Conservation (phyloP, 208 protist genomes). For the Trypanosoma theileri region DNA sequence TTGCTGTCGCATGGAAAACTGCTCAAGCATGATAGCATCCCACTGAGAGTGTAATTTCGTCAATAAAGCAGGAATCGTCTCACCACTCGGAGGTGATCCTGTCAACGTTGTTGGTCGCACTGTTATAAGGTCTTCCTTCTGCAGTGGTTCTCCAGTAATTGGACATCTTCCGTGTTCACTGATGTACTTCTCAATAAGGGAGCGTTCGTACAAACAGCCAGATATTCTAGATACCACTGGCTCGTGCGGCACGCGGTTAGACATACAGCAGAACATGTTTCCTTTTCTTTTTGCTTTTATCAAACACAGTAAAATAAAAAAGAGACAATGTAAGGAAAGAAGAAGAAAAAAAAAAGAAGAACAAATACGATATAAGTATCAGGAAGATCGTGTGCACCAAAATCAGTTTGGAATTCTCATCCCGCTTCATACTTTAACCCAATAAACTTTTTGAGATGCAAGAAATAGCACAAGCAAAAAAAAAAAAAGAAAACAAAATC, state of each 20-base stretch:
- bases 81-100: conserved; percentile 3
- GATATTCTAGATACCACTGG: conserved; percentile 95
- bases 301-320: not conserved
- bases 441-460: not conserved
- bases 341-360: conserved; percentile 10
- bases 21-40: conserved; percentile 98
- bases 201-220: conserved; percentile 96
- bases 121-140: conserved; percentile 86
- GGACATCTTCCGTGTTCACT: conserved; percentile 93
- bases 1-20: conserved; percentile 95
- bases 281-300: not conserved
- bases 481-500: conserved; percentile 26
- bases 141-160: conserved; percentile 88
- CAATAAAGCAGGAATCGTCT: conserved; percentile 92
- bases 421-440: too few relatives aligned
- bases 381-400: too few relatives aligned
- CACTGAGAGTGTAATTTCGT: conserved; percentile 97
- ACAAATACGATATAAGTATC: not conserved
- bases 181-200: conserved; percentile 95
- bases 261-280: conserved; percentile 81
- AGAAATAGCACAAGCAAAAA: conserved; percentile 11
- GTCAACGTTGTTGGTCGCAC: conserved; percentile 37
- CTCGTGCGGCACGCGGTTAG: conserved; percentile 81
- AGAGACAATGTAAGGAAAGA: not conserved
- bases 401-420: too few relatives aligned